Evolutionary conservation across 2,329 filamentous ascomycete species (phyloP).

Genomic region (Geoglossum cookeanum): DNA sequence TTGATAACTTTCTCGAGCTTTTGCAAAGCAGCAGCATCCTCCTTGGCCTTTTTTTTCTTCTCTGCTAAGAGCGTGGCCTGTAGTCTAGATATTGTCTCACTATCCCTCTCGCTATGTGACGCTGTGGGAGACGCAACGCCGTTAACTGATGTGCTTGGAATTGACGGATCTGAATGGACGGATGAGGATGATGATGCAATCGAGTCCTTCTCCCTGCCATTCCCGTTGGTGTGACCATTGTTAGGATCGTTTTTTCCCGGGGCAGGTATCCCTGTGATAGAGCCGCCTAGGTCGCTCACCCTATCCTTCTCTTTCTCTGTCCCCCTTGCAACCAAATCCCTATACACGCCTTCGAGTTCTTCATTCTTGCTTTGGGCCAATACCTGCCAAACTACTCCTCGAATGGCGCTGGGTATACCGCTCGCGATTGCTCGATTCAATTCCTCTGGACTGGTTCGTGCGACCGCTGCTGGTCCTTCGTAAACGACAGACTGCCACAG

Average conservation of each 20-base stretch:
- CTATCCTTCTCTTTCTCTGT: conserved; percentile 60
- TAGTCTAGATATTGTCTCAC: conserved; percentile 44
- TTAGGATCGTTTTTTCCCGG: conserved; percentile 17
- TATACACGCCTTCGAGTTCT: conserved; percentile 73
- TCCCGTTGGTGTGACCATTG: conserved; percentile 35
- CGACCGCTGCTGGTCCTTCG: conserved; percentile 75
- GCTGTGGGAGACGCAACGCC: conserved; percentile 36
- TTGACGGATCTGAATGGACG: conserved; percentile 58
- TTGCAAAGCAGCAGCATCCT: conserved; percentile 51
- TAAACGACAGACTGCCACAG: conserved; percentile 94
- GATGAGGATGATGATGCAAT: conserved; percentile 67
- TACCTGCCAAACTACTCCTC: conserved; percentile 98
- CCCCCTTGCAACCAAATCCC: conserved; percentile 58
- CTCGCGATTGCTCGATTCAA: conserved; percentile 78
- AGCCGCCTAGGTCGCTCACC: conserved; percentile 22
- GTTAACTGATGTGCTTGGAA: conserved; percentile 35
- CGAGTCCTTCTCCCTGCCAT: conserved; percentile 45
- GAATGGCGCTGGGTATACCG: conserved; percentile 84
- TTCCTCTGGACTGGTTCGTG: conserved; percentile 73
- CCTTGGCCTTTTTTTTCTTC: conserved; percentile 59
- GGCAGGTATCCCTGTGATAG: neutral
- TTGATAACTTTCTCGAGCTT: conserved; percentile 86
- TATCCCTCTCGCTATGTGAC: conserved; percentile 30
- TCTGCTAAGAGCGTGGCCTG: conserved; percentile 45
- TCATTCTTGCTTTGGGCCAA: conserved; percentile 88